Percentiles rank a stretch among this genome's conserved stretches.
Conservation (phyloP, 805 yeast species). For the Blastobotrys muscicola region DNA sequence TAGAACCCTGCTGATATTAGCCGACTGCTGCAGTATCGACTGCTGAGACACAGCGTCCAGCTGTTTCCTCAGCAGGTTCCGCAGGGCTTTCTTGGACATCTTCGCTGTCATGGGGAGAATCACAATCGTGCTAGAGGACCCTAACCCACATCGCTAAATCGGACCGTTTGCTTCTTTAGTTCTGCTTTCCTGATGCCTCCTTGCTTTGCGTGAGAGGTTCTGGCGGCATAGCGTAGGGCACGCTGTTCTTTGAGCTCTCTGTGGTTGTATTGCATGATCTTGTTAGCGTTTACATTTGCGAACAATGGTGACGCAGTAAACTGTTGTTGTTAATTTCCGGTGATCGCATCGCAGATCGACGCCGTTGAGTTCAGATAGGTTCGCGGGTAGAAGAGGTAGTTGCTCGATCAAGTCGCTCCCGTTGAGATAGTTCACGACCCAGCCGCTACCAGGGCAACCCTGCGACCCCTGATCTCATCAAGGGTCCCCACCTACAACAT, state of each 20-base stretch:
- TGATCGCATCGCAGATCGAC: too few relatives aligned
- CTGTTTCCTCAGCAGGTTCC: conserved; percentile 5
- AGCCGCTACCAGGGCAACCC: too few relatives aligned
- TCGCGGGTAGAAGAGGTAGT: too few relatives aligned
- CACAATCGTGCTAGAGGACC: neutral
- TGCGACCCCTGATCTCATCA: too few relatives aligned
- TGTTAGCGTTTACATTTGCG: neutral
- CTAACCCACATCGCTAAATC: neutral
- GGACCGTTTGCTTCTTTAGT: neutral
- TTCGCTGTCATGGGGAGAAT: neutral
- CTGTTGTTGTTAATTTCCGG: too few relatives aligned
- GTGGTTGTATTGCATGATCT: conserved; percentile 1
- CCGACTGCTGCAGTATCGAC: conserved; percentile 1
- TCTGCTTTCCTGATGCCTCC: neutral
- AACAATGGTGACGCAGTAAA: too few relatives aligned
- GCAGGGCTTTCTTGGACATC: conserved; percentile 8
- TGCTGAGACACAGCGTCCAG: conserved; percentile 1
- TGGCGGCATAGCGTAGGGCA: neutral
- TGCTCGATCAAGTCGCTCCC: too few relatives aligned
- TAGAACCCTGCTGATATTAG: conserved; percentile 11
- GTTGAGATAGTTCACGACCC: too few relatives aligned
- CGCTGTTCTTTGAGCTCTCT: neutral
- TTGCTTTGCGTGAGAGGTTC: neutral
- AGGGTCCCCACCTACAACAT: too few relatives aligned
- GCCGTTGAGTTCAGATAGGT: too few relatives aligned